These are phyloP conservation scores for Apiospora kogelbergensis DNA, from an alignment of 2,329 filamentous ascomycete species.

Conservation along the genomic window DNA sequence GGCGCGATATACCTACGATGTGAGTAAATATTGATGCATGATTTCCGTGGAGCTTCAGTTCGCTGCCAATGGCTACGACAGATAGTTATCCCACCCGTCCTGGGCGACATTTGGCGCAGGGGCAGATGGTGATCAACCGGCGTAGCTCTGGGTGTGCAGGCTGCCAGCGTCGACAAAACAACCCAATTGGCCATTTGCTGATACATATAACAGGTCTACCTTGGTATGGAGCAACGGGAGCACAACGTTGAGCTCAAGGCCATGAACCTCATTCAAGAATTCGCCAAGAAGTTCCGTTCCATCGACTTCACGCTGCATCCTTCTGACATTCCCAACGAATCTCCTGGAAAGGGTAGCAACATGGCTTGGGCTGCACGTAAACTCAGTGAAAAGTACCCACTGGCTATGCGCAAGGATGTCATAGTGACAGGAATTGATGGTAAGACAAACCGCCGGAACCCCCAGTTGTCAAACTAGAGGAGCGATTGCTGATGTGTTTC, in stretches of 20 bases:
- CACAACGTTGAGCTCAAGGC: constrained; percentile 61
- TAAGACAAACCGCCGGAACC: constrained; percentile 39
- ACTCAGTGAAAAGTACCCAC: constrained; percentile 60
- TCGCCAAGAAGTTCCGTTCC: constrained; percentile 63
- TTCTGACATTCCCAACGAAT: constrained; percentile 63
- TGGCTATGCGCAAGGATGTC: constrained; percentile 56
- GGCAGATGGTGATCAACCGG: not conserved
- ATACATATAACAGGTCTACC: constrained; percentile 56
- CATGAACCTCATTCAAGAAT: constrained; percentile 59
- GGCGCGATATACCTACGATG: constrained; percentile 66
- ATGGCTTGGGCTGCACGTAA: constrained; percentile 69
- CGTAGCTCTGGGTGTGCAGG: not conserved
- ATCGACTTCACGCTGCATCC: constrained; percentile 70
- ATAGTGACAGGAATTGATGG: constrained; percentile 73
- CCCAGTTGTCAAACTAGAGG: not conserved
- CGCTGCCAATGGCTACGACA: not conserved
- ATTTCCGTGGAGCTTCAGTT: not conserved
- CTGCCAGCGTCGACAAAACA: not conserved
- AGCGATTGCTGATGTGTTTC: constrained; percentile 25
- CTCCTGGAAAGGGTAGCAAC: constrained; percentile 75
- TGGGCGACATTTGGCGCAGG: not conserved
- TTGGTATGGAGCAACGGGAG: constrained; percentile 73
- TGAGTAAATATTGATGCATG: constrained; percentile 41
- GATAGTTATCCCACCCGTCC: not conserved
- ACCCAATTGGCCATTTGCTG: not conserved